These are phyloP conservation scores for Kwoniella sp. DNA, from an alignment of 768 basidiomycete species.

Conservation along the genomic window DNA sequence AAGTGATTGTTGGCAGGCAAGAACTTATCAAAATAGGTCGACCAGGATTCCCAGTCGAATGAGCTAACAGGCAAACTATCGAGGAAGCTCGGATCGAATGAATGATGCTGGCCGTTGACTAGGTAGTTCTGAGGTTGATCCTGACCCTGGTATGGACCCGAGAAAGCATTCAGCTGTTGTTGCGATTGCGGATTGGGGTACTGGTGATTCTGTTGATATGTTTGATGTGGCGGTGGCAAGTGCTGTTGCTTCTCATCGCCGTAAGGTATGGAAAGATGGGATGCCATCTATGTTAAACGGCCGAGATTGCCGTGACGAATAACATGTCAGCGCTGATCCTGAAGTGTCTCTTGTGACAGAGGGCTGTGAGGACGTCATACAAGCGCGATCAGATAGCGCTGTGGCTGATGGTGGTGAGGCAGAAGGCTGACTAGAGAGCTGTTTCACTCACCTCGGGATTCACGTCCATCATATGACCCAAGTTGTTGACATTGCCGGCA, in stretches of 20 bases:
- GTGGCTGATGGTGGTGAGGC: no score
- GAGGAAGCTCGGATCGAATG: constrained; percentile 38
- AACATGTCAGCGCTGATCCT: no score
- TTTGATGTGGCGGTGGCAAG: background rate
- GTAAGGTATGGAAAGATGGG: background rate
- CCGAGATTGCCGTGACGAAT: no score
- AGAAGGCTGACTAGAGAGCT: background rate
- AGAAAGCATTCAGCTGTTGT: no score
- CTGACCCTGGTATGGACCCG: background rate
- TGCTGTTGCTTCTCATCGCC: background rate
- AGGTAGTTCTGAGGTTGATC: background rate
- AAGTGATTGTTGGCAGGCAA: constrained; percentile 23
- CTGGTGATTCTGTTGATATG: background rate
- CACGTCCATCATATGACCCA: constrained; percentile 15
- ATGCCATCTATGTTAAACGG: background rate
- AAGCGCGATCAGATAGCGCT: no score
- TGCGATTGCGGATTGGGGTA: background rate
- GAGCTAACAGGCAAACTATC: constrained; percentile 44
- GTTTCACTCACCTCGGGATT: constrained; percentile 2
- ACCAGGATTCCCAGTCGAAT: constrained; percentile 41
- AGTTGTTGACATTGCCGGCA: background rate
- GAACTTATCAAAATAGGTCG: constrained; percentile 24
- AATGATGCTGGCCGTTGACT: background rate
- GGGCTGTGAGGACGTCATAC: no score
- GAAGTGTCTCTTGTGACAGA: no score